Evolutionary conservation across 2,329 filamentous ascomycete genomes (phyloP), one percentile per base, ranked within the genome.

Genomic region (Lasiodiplodia citricola): DNA sequence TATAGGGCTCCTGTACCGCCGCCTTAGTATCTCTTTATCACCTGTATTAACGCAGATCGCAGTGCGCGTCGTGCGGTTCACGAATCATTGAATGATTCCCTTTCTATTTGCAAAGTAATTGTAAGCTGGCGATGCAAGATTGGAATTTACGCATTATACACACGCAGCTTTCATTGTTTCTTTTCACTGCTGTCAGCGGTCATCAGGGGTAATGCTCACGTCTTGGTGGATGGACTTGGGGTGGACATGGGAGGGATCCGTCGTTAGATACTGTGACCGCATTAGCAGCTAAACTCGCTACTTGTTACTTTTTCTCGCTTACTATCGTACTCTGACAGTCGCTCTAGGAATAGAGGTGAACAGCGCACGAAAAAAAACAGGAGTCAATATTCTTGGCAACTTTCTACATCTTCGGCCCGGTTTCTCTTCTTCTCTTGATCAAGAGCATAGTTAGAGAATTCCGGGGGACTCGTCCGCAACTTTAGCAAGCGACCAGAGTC

Each of bases 71-170:
- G 23, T 47, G 63, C 51, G 63, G n/a, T 66, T 44, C 11, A 56
- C 41, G 51, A 55, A 35, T 52, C 47, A 64, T 25, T 25, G 60
- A 31, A 50, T 47, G 28, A n/a, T 31, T 64, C 21, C 25, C 8
- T 11, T 64, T 64, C 23, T 35, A 31, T 64, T 52, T 21, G 31
- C 25, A n/a, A 21, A 35, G 31, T 31, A 21, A 50, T 47, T 23
- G 31, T 35, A 14, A 44, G 47, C 14, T 52, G 60, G 25, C 51
- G 28, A 31, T 65, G 47, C 25, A 64, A 64, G 63, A 66, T 66
- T 66, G 63, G 18, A 23, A 64, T 64, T 52, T 28, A 47, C 58
- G 58, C 58, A 63, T 52, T 63, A 52, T 63, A 63, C 41, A 62
- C 57, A 63, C 41, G 41, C 16, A 44, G 44, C 25, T 8, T 25